phyloP scores from a whole-genome alignment of 805 yeast species.

The Debaryomyces tyrocola region DNA sequence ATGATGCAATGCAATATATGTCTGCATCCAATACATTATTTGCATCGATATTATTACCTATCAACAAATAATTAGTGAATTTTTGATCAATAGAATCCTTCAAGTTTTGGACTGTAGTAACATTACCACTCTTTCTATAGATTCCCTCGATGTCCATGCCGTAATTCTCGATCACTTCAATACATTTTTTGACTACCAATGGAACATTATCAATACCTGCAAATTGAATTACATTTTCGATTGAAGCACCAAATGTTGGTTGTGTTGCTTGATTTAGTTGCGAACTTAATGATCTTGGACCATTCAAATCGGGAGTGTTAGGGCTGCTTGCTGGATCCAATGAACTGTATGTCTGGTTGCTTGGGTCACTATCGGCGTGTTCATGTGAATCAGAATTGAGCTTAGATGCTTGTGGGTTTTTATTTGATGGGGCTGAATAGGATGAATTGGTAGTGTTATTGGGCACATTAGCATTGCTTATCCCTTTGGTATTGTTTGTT shows the following conservation, averaged over 20 bases:
- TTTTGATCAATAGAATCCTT: conserved; percentile 71
- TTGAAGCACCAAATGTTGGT: conserved; percentile 77
- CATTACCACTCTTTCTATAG: conserved; percentile 82
- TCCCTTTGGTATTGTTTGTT: neutral
- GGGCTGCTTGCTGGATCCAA: conserved; percentile 34
- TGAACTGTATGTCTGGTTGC: conserved; percentile 3
- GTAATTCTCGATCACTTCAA: conserved; percentile 77
- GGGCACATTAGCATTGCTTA: neutral
- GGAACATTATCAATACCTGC: conserved; percentile 92
- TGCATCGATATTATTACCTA: conserved; percentile 43
- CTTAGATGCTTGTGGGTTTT: neutral
- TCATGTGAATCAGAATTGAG: neutral
- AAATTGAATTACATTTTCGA: conserved; percentile 72
- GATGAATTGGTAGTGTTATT: neutral
- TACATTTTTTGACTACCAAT: conserved; percentile 82
- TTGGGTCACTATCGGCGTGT: neutral
- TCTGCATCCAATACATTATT: conserved; percentile 68
- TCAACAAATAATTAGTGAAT: conserved; percentile 57
- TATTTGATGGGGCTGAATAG: conserved; percentile 1
- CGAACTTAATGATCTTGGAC: conserved; percentile 29
- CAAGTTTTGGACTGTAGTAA: conserved; percentile 68
- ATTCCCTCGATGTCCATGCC: conserved; percentile 89
- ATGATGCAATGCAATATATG: conserved; percentile 82
- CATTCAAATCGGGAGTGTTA: conserved; percentile 32
- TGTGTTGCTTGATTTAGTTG: conserved; percentile 20